phyloP scores from a whole-genome alignment of 257 asterid species.

The Plantago elongata region DNA sequence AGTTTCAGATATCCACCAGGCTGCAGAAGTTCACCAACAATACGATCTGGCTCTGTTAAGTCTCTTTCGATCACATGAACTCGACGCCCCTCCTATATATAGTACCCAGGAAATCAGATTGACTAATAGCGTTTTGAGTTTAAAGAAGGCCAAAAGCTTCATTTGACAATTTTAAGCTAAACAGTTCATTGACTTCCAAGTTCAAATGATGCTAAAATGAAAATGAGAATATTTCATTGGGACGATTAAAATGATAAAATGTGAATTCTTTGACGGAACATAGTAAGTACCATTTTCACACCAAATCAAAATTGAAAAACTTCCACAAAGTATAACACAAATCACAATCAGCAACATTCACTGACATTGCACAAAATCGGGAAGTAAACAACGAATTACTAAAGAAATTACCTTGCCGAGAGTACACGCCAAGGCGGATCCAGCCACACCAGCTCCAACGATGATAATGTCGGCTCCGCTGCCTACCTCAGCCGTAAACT shows the following conservation, averaged over 20 bases:
- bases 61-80: conserved; percentile 80
- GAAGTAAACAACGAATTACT: too few species aligned
- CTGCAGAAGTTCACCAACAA: conserved; percentile 77
- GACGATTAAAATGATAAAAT: too few species aligned
- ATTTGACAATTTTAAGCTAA: too few species aligned
- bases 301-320: too few species aligned
- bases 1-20: conserved; percentile 81
- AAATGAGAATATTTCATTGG: too few species aligned
- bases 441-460: conserved; percentile 25
- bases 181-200: not conserved
- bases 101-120: not conserved
- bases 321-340: too few species aligned
- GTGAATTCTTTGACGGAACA: too few species aligned
- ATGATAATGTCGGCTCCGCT: conserved; percentile 11
- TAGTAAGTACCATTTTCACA: too few species aligned
- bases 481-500: conserved; percentile 9
- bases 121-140: not conserved
- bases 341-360: too few species aligned
- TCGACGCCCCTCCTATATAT: conserved; percentile 58
- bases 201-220: not conserved
- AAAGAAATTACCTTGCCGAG: conserved; percentile 14
- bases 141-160: too few species aligned
- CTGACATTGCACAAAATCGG: too few species aligned
- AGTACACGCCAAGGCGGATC: conserved; percentile 22
- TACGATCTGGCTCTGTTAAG: conserved; percentile 71